phyloP scores from a whole-genome alignment of 495 filamentous ascomycete genomes.

The Daldinia caldariorum region DNA sequence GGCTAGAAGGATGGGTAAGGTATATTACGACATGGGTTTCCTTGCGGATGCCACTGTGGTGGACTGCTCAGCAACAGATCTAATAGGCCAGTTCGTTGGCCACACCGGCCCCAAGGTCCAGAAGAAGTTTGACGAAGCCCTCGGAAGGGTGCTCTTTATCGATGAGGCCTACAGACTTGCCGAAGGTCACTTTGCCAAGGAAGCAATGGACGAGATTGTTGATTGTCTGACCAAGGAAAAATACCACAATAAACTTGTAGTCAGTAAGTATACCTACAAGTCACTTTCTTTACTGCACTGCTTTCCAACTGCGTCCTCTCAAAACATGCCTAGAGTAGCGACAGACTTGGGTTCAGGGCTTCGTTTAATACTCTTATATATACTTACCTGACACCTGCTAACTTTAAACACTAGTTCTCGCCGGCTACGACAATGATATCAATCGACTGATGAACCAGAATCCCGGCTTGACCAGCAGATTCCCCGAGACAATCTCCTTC shows the following conservation, averaged over 20 bases:
- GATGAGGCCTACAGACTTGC: constrained; percentile 73
- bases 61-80: constrained; percentile 68
- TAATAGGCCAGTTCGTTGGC: constrained; percentile 70
- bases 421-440: constrained; percentile 77
- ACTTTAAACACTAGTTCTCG: constrained; percentile 60
- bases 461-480: constrained; percentile 66
- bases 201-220: constrained; percentile 79
- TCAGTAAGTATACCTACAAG: constrained; percentile 52
- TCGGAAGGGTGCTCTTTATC: constrained; percentile 73
- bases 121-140: constrained; percentile 65
- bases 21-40: constrained; percentile 78
- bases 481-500: constrained; percentile 64
- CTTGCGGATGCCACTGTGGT: constrained; percentile 64
- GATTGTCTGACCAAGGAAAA: constrained; percentile 71
- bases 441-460: constrained; percentile 73
- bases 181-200: constrained; percentile 68
- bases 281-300: background rate
- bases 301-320: background rate
- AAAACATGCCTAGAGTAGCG: background rate
- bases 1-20: constrained; percentile 73
- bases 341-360: background rate
- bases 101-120: constrained; percentile 72
- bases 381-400: constrained; percentile 30
- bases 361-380: constrained; percentile 21
- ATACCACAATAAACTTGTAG: constrained; percentile 71